Conservation (phyloP, 2,329 filamentous ascomycete genomes). For the Pseudocercospora fuligena region DNA sequence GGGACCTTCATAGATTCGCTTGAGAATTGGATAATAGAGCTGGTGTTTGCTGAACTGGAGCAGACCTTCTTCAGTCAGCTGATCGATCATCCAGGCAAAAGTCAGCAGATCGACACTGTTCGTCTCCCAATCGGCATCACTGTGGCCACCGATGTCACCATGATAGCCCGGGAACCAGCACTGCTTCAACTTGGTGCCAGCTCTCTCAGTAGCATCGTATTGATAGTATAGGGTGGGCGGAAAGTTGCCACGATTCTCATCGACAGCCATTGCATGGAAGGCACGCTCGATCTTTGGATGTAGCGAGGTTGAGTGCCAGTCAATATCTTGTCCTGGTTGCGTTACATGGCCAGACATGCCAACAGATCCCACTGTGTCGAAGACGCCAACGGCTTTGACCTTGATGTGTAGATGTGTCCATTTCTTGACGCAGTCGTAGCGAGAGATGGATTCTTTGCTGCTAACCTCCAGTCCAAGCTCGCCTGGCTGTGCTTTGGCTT, state of each 20-base stretch:
- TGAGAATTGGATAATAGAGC: conserved; percentile 25
- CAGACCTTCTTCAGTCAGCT: conserved; percentile 23
- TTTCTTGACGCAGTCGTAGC: conserved; percentile 23
- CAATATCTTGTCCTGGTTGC: conserved; percentile 23
- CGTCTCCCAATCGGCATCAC: conserved; percentile 33
- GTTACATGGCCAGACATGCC: conserved; percentile 27
- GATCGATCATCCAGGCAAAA: conserved; percentile 47
- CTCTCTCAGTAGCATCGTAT: conserved; percentile 23
- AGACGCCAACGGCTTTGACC: conserved; percentile 51
- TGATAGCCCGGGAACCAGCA: conserved; percentile 61
- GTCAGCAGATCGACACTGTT: conserved; percentile 41
- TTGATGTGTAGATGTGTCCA: conserved; percentile 31
- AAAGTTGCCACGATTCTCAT: conserved; percentile 56
- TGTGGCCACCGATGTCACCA: conserved; percentile 54
- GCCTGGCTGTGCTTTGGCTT: conserved; percentile 17
- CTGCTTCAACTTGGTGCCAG: conserved; percentile 48
- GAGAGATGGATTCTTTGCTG: conserved; percentile 14
- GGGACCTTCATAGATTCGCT: conserved; percentile 19
- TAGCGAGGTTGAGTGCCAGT: conserved; percentile 27
- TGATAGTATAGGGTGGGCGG: conserved; percentile 54
- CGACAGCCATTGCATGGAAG: conserved; percentile 59
- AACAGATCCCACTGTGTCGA: conserved; percentile 50
- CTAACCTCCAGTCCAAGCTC: conserved; percentile 23
- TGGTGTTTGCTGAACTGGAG: conserved; percentile 24
- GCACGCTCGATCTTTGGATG: conserved; percentile 49